A percentile compares a stretch with the other conserved stretches of the same genome.
phyloP scores from a whole-genome alignment of 345 rosid genomes.

The Rhizophora mangle region DNA sequence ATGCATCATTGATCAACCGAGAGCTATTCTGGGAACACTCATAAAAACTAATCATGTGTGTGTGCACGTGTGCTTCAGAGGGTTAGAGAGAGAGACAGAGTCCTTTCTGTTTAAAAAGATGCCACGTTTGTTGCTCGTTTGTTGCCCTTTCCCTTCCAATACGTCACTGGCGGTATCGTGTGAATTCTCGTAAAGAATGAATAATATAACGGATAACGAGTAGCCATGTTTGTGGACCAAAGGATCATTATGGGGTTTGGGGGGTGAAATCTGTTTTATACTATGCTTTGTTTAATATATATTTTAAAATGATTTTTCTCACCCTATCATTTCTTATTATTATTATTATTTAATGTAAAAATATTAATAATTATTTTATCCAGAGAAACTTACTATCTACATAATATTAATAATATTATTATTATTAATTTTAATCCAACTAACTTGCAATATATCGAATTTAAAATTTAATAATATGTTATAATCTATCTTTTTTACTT shows the following conservation, averaged over 20 bases:
- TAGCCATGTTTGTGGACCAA: constrained; percentile 22
- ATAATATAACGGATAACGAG: constrained; percentile 14
- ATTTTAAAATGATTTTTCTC: no score
- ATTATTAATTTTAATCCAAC: no score
- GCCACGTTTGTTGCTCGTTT: constrained; percentile 6
- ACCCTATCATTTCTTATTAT: no score
- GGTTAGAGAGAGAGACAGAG: not conserved
- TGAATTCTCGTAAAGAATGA: not conserved
- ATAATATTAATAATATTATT: no score
- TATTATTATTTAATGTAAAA: no score
- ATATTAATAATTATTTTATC: no score
- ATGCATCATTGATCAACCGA: not conserved
- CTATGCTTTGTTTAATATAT: constrained; percentile 12
- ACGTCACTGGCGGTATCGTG: not conserved
- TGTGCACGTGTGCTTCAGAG: not conserved
- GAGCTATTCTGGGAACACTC: not conserved
- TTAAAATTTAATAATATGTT: no score
- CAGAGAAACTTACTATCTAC: no score
- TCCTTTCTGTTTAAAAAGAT: constrained; percentile 18
- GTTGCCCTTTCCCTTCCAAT: constrained; percentile 8
- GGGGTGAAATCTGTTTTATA: constrained; percentile 40
- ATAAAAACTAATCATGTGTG: constrained; percentile 7
- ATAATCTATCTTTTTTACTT: no score
- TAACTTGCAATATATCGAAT: no score
- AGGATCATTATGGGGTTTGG: constrained; percentile 22